Evolutionary conservation across 2,329 filamentous ascomycete species (phyloP).

Genomic region (Botryosphaeria dothidea): DNA sequence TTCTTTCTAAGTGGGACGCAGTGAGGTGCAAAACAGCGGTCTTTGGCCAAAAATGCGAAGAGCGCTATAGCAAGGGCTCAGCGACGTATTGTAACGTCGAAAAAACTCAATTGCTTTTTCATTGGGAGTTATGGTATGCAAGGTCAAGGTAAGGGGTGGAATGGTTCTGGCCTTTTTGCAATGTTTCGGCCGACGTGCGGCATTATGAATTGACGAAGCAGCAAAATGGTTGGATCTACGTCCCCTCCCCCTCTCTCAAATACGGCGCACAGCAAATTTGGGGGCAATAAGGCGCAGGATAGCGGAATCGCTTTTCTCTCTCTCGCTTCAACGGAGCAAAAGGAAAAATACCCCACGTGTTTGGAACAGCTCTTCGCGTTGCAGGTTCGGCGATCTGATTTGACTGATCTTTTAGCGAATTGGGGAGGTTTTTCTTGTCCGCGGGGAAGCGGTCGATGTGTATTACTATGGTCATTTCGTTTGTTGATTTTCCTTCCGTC

Average conservation of each 20-base stretch:
- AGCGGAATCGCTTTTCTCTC: background rate
- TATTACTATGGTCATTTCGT: conserved; percentile 14
- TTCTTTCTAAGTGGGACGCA: conserved; percentile 61
- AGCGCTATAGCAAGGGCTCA: too few species aligned
- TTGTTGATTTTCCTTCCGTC: background rate
- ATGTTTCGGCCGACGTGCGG: background rate
- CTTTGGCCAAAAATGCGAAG: background rate
- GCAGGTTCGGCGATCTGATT: background rate
- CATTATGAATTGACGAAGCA: conserved; percentile 4
- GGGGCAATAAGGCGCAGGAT: background rate
- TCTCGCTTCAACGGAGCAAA: conserved; percentile 12
- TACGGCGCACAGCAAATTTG: background rate
- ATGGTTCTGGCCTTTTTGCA: background rate
- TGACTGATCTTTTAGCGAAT: background rate
- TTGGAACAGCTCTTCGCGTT: background rate
- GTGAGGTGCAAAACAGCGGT: background rate
- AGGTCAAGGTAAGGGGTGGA: background rate
- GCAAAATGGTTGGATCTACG: background rate
- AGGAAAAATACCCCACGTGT: conserved; percentile 8
- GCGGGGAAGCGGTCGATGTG: background rate
- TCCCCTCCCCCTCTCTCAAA: background rate
- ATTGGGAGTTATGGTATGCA: background rate
- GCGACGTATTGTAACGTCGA: background rate
- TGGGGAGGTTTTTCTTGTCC: background rate
- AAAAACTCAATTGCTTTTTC: background rate